Conservation (phyloP, 495 filamentous ascomycete species). For the Cladorrhinum samala region DNA sequence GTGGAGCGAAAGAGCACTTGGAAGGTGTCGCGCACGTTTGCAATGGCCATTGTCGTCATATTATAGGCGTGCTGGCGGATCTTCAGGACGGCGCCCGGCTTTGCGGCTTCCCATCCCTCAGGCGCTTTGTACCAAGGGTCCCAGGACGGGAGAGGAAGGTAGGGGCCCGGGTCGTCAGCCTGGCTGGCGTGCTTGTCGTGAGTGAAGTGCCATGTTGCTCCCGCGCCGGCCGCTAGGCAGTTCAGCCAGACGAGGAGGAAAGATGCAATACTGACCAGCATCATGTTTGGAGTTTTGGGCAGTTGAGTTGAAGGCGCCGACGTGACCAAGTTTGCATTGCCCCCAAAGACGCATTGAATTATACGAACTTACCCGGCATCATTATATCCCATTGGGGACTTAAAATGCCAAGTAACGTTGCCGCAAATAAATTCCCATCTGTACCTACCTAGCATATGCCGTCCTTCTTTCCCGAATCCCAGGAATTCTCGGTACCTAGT, state of each 20-base stretch:
- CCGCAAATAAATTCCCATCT: no score
- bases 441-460: background rate
- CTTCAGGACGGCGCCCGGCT: constrained; percentile 41
- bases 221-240: background rate
- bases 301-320: no score
- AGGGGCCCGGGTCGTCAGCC: constrained; percentile 3
- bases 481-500: no score
- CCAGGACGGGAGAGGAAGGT: constrained; percentile 27
- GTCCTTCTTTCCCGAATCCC: background rate
- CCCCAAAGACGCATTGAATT: no score
- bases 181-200: background rate
- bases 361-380: no score
- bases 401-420: background rate
- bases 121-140: constrained; percentile 47
- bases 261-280: background rate
- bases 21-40: constrained; percentile 28
- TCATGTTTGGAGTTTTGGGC: background rate
- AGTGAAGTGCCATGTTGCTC: background rate
- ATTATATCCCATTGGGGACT: no score
- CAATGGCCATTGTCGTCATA: constrained; percentile 20
- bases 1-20: constrained; percentile 50
- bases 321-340: background rate
- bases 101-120: constrained; percentile 27
- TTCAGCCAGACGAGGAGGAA: background rate
- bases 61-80: constrained; percentile 39